Base-by-base conservation (phyloP, 495 filamentous ascomycete species). In the Neurospora terricola region DNA sequence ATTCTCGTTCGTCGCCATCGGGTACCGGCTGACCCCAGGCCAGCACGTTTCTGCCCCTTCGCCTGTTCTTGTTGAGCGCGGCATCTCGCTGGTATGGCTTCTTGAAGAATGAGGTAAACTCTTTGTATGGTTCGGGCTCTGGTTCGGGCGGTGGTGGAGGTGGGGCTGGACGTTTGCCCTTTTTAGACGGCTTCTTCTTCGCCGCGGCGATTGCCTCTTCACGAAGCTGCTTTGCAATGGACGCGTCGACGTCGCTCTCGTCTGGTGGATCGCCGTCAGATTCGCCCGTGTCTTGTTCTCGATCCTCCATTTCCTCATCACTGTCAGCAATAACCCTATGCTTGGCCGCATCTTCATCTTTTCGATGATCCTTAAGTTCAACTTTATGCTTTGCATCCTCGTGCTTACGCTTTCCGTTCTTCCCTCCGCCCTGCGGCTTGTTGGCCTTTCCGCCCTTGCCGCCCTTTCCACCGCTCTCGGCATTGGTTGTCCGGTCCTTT, bases 21-120 rank as follows among this genome's bases (percentile, higher is more conserved):
- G 95, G 94, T 14, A 98, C 80, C 0, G 92, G 90, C 14, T 91
- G 88, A 4, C 96, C 96, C 84, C 96, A 98, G 1, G 96, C 87
- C 36, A 84, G 75, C 72, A 83, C 81, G 21, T 38, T 89, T 36
- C 89, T 86, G 30, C 88, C 87, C 74, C 85, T 86, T 72, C 87
- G 86, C 66, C 88, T 86, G 73, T 82, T 83, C 80, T 85, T 87
- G 72, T 83, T 91, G 38, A 95, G 78, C 11, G 96, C 95, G 12
- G 90, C 87, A 4, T 90, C 91, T 40, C 95, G 92, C 62, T 92
- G 85, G 76, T 96, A 88, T 9, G 86, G 88, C 78, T 95, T 94
- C 16, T 84, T 71, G 80, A 92, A 98, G 83, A 97, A 97, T 0
- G 93, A 96, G 4, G 86, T 93, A 78, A 98, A 95, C 27, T 93